phyloP scores from a whole-genome alignment of 1,139 yeast species.

The Geotrichum bryndzae region DNA sequence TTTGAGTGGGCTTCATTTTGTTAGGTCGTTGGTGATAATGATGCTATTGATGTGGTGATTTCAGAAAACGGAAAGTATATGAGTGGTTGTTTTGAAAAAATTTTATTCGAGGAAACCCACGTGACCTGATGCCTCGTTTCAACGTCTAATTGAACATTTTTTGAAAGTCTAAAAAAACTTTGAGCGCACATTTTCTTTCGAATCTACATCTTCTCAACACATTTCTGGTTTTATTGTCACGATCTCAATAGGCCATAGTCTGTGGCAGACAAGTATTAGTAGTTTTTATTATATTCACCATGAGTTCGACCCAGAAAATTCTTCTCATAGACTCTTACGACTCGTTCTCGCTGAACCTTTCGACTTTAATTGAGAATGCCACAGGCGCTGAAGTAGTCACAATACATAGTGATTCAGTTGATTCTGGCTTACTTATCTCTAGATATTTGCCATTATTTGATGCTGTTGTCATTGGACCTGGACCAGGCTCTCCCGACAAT shows the following conservation, averaged over 20 bases:
- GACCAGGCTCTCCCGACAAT: constrained; percentile 84
- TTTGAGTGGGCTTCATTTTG: constrained; percentile 36
- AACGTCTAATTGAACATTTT: background rate
- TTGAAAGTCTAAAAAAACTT: background rate
- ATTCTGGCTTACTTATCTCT: constrained; percentile 40
- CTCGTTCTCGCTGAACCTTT: constrained; percentile 83
- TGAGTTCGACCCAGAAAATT: constrained; percentile 33
- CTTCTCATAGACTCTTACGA: constrained; percentile 89
- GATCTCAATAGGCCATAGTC: background rate
- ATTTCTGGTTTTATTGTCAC: background rate
- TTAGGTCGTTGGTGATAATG: background rate
- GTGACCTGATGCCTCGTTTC: background rate
- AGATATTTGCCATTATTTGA: constrained; percentile 47
- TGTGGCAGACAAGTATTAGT: background rate
- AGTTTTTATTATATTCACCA: background rate
- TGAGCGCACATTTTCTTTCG: background rate
- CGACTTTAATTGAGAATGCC: constrained; percentile 52
- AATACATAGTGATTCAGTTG: constrained; percentile 68
- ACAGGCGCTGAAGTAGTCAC: constrained; percentile 55
- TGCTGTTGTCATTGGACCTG: constrained; percentile 88
- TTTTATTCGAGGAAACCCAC: background rate
- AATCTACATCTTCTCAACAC: background rate
- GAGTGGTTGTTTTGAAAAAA: constrained; percentile 7
- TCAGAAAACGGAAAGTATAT: background rate
- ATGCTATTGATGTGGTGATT: background rate